Evolutionary conservation across 1,284 basidiomycete genomes (phyloP).

Genomic region (Trichosporon coremiiforme): DNA sequence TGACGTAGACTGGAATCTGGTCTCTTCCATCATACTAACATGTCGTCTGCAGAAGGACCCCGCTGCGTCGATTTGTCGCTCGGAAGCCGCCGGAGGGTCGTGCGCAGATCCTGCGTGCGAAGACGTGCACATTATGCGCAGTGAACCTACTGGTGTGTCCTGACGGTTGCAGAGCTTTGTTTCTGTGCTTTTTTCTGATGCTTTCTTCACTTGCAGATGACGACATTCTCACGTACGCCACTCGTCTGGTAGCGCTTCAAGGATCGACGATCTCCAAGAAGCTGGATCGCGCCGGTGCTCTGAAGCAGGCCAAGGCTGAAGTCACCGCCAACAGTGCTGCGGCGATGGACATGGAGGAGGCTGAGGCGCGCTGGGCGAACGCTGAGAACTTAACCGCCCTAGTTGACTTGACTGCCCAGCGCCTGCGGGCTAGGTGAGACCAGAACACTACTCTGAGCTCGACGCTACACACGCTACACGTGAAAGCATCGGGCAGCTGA

Average conservation of each 20-base stretch:
- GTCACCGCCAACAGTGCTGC: neutral
- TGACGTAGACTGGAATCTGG: constrained; percentile 37
- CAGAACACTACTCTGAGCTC: neutral
- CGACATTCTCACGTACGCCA: constrained; percentile 43
- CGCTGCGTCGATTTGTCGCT: constrained; percentile 37
- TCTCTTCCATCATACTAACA: constrained; percentile 48
- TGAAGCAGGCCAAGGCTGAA: constrained; percentile 24
- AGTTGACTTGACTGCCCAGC: constrained; percentile 20
- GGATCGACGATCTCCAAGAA: neutral
- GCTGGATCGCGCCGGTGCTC: constrained; percentile 19
- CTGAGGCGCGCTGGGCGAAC: neutral
- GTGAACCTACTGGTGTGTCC: constrained; percentile 43
- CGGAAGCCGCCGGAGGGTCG: constrained; percentile 45
- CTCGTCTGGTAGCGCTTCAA: constrained; percentile 23
- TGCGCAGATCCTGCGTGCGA: constrained; percentile 45
- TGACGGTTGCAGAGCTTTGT: neutral
- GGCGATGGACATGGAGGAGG: neutral
- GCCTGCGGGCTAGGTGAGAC: constrained; percentile 26
- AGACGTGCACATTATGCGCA: constrained; percentile 41
- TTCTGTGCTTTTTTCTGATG: constrained; percentile 23
- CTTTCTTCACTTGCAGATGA: constrained; percentile 33
- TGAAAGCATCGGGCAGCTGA: neutral
- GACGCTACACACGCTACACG: neutral
- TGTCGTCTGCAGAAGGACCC: constrained; percentile 38
- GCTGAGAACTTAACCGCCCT: neutral